A percentile compares a stretch with the other conserved stretches of the same genome.
Evolutionary conservation across 2,329 filamentous ascomycete species (phyloP).

Genomic region (Neonectria magnoliae): DNA sequence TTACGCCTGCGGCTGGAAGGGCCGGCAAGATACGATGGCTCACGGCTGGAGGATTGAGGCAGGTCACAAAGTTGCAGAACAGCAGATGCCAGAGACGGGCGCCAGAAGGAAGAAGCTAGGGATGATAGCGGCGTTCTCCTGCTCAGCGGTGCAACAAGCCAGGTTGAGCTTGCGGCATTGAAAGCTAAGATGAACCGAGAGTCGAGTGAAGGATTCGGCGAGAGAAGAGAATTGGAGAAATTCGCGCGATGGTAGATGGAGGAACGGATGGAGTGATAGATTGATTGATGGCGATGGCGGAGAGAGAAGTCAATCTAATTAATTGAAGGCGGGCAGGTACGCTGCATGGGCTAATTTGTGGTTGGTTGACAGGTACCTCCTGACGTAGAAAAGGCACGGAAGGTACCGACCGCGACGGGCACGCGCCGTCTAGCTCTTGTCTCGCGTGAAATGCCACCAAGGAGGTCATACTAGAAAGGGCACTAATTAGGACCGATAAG

Average conservation of each 20-base stretch:
- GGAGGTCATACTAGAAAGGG: not conserved
- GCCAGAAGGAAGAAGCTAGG: constrained; percentile 3
- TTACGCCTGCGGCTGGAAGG: not conserved
- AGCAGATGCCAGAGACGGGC: not conserved
- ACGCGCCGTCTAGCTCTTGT: not conserved
- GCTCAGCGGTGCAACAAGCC: constrained; percentile 4
- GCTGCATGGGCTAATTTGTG: constrained; percentile 19
- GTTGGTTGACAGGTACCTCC: constrained; percentile 18
- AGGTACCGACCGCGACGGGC: constrained; percentile 4
- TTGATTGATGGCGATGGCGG: constrained; percentile 6
- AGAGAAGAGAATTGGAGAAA: not conserved
- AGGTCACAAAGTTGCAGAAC: constrained; percentile 1
- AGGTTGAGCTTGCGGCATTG: not conserved
- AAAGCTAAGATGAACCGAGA: not conserved
- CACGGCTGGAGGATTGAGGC: not conserved
- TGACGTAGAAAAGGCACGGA: constrained; percentile 4
- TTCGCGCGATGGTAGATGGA: not conserved
- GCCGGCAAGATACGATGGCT: not conserved
- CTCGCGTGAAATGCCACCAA: too few relatives aligned
- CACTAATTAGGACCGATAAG: constrained; percentile 9
- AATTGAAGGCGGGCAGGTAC: constrained; percentile 18
- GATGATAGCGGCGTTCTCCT: constrained; percentile 6
- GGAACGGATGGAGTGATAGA: not conserved
- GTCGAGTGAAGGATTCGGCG: not conserved
- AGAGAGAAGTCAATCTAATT: constrained; percentile 11